Conservation (phyloP, 768 basidiomycete species). For the Pholiota microspora region DNA sequence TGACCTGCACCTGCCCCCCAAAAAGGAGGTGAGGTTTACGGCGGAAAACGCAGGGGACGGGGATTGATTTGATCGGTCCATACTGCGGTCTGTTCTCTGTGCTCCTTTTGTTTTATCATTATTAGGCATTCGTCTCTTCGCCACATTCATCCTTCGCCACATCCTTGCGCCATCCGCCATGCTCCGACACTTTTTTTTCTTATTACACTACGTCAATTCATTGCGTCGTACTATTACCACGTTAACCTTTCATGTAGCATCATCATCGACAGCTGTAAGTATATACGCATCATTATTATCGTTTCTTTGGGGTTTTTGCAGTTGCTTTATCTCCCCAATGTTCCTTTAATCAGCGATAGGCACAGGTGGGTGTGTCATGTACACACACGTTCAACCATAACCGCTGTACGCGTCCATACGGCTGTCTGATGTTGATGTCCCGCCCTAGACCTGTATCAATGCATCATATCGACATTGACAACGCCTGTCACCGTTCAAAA, state of each 20-base stretch:
- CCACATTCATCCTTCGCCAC: background rate
- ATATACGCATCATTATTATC: background rate
- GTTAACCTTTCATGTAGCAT: background rate
- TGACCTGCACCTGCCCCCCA: slow-evolving; percentile 33
- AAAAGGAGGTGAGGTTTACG: slow-evolving; percentile 66
- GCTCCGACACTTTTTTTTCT: background rate
- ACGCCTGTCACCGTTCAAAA: too few relatives aligned
- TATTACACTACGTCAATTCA: background rate
- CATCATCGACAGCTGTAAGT: background rate
- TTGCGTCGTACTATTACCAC: background rate
- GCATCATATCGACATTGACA: too few relatives aligned
- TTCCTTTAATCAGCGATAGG: background rate
- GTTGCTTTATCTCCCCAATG: background rate
- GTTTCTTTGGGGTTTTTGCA: background rate
- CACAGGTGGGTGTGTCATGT: background rate
- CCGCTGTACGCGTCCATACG: background rate
- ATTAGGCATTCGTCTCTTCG: slow-evolving; percentile 3
- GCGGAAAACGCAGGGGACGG: slow-evolving; percentile 31
- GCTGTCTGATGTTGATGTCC: background rate
- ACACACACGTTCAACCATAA: background rate
- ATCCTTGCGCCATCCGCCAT: background rate
- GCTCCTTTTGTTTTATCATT: slow-evolving; percentile 10
- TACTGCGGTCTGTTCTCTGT: slow-evolving; percentile 4
- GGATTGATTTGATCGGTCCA: slow-evolving; percentile 2
- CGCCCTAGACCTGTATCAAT: too few relatives aligned